A percentile compares a stretch with the other conserved stretches of the same genome.
Evolutionary conservation across 148 eudicot genomes (phyloP).

Genomic region (Bassia scoparia): DNA sequence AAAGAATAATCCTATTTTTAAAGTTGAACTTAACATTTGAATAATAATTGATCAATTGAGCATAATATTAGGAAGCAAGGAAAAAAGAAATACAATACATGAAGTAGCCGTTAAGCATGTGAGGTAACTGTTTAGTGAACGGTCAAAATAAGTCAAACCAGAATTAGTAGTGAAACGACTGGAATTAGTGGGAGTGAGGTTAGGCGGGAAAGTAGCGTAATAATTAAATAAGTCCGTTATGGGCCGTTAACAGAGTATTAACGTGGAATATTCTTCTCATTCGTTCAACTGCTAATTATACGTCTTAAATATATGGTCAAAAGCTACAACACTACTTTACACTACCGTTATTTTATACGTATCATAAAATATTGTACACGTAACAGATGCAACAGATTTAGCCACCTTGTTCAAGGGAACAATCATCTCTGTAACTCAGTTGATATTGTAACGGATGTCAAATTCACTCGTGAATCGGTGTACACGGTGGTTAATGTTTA

Average conservation of each 20-base stretch:
- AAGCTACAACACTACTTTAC: constrained; percentile 1
- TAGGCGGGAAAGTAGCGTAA: background rate
- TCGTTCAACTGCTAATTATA: constrained; percentile 6
- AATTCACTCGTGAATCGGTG: no score
- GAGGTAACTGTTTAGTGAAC: background rate
- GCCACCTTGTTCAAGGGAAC: background rate
- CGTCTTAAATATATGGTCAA: background rate
- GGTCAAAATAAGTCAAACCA: background rate
- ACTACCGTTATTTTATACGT: background rate
- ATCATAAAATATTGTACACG: background rate
- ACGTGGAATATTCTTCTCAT: constrained; percentile 2
- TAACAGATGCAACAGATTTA: background rate
- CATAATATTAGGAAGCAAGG: no score
- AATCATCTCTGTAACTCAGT: no score
- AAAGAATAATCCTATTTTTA: no score
- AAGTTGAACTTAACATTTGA: no score
- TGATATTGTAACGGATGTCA: no score
- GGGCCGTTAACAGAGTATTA: constrained; percentile 1
- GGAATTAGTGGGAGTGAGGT: background rate
- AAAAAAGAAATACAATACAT: no score
- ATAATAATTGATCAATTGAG: no score
- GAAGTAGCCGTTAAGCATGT: background rate
- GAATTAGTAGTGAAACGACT: background rate
- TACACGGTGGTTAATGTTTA: no score
- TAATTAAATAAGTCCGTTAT: constrained; percentile 2